phyloP scores from a whole-genome alignment of 2,329 filamentous ascomycete genomes.

The Aureobasidium sp. region DNA sequence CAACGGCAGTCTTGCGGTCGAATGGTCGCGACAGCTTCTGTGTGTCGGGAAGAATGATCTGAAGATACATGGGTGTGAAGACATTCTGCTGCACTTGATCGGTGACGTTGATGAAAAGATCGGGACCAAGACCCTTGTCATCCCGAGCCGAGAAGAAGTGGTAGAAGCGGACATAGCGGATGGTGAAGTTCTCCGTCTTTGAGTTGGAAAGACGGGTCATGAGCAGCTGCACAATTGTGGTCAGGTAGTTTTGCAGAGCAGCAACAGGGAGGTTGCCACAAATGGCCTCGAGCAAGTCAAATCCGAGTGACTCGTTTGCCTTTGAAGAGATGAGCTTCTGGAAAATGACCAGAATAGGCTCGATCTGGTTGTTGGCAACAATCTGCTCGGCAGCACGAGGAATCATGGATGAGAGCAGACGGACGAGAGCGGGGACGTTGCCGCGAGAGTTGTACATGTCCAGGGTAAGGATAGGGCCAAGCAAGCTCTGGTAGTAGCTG shows the following conservation, averaged over 20 bases:
- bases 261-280: conserved; percentile 66
- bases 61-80: conserved; percentile 79
- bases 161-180: conserved; percentile 89
- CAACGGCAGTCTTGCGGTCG: conserved; percentile 87
- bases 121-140: conserved; percentile 77
- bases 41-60: conserved; percentile 79
- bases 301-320: conserved; percentile 76
- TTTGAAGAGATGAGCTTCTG: conserved; percentile 79
- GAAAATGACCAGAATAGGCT: conserved; percentile 89
- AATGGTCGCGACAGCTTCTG: conserved; percentile 79
- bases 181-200: conserved; percentile 76
- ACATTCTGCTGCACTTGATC: conserved; percentile 70
- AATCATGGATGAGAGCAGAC: conserved; percentile 77
- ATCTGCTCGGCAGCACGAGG: conserved; percentile 68
- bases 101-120: conserved; percentile 84
- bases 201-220: conserved; percentile 65
- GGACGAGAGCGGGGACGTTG: conserved; percentile 84
- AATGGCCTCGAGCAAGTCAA: conserved; percentile 82
- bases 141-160: conserved; percentile 78
- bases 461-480: conserved; percentile 73
- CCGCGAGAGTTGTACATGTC: conserved; percentile 84
- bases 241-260: conserved; percentile 70
- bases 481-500: conserved; percentile 70
- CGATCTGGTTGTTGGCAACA: conserved; percentile 70
- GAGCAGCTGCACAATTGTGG: conserved; percentile 71